phyloP scores from a whole-genome alignment of 116 monocot species.

The Thalassia testudinum region DNA sequence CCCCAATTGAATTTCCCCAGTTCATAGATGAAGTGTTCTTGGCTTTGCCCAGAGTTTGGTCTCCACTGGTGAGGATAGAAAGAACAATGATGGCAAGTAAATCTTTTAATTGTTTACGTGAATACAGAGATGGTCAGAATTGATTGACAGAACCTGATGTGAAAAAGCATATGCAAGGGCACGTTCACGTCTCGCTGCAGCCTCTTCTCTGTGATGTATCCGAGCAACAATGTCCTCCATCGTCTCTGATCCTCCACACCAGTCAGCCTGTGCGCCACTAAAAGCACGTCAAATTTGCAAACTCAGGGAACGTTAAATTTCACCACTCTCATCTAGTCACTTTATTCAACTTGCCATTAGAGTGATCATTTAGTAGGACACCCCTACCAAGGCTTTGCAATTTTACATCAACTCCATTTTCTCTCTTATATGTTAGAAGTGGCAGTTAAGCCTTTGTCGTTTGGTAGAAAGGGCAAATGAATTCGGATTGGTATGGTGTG shows the following conservation, averaged over 20 bases:
- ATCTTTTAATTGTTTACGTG: neutral
- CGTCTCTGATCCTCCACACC: constrained; percentile 73
- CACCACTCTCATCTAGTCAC: too few species aligned
- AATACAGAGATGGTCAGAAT: neutral
- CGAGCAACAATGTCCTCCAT: constrained; percentile 51
- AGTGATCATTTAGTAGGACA: too few species aligned
- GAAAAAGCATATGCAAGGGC: constrained; percentile 84
- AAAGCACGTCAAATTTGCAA: too few species aligned
- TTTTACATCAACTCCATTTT: too few species aligned
- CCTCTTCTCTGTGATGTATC: constrained; percentile 76
- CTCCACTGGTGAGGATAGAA: constrained; percentile 29
- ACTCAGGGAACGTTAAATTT: too few species aligned
- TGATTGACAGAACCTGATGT: constrained; percentile 48
- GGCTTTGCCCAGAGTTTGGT: constrained; percentile 31
- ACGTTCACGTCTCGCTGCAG: constrained; percentile 72
- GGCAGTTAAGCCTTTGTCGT: too few species aligned
- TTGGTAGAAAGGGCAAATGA: too few species aligned
- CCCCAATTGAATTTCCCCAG: constrained; percentile 55
- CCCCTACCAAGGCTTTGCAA: too few species aligned
- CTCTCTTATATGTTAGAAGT: too few species aligned
- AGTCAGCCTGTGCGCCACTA: constrained; percentile 47
- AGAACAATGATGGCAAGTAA: neutral
- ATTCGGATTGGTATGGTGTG: too few species aligned
- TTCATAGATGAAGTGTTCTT: constrained; percentile 35
- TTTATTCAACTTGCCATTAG: too few species aligned